Percentiles rank a stretch among this genome's conserved stretches.
Evolutionary conservation across 805 yeast species (phyloP).

Genomic region (Lachancea fermentati): DNA sequence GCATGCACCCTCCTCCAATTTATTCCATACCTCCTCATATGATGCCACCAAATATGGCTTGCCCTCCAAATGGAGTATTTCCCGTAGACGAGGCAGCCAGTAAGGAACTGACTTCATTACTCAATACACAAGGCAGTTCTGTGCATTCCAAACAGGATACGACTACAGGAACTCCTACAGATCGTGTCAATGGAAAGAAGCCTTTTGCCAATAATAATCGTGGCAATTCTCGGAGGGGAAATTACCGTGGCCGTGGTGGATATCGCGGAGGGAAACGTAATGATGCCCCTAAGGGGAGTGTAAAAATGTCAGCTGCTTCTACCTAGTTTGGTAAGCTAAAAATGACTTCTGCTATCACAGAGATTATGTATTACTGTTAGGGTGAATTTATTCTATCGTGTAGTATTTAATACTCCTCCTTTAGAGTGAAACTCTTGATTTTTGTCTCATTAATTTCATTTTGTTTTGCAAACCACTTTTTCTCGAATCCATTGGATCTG

Average conservation of each 20-base stretch:
- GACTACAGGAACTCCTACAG: too few relatives aligned
- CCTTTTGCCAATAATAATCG: not conserved
- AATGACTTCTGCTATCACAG: too few relatives aligned
- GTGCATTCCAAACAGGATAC: too few relatives aligned
- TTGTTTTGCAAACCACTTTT: slow-evolving; percentile 45
- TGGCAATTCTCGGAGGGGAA: not conserved
- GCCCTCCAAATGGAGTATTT: not conserved
- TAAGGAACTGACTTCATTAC: not conserved
- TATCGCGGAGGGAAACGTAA: slow-evolving; percentile 21
- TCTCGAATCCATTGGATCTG: slow-evolving; percentile 83
- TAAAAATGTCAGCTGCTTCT: not conserved
- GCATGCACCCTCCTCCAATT: slow-evolving; percentile 10
- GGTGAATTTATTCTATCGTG: too few relatives aligned
- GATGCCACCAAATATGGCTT: slow-evolving; percentile 2
- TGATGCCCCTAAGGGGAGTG: slow-evolving; percentile 10
- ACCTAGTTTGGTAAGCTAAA: too few relatives aligned
- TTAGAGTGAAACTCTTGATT: slow-evolving; percentile 32
- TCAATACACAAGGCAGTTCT: not conserved
- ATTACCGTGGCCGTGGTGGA: slow-evolving; percentile 10
- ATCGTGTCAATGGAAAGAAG: not conserved
- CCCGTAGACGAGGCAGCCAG: slow-evolving; percentile 5
- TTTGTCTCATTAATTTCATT: slow-evolving; percentile 33
- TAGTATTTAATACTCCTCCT: slow-evolving; percentile 37
- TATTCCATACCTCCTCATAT: slow-evolving; percentile 4
- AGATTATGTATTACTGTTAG: too few relatives aligned